Conservation (phyloP, 2,329 filamentous ascomycete species). For the Hypoxylon sp. region DNA sequence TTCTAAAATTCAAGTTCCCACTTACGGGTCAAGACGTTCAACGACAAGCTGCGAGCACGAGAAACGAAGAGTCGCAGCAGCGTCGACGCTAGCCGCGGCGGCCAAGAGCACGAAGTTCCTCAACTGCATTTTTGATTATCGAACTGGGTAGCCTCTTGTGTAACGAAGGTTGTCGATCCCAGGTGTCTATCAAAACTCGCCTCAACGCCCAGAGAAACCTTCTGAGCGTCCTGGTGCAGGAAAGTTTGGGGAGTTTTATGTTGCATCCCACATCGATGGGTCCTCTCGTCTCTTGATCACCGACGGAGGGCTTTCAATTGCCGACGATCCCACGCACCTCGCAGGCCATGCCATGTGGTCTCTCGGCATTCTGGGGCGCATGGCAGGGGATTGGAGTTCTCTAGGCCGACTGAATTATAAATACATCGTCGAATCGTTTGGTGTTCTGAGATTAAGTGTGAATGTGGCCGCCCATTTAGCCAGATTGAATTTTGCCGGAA, state of each 20-base stretch:
- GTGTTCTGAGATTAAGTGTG: slow-evolving; percentile 29
- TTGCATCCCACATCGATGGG: slow-evolving; percentile 22
- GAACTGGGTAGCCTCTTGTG: slow-evolving; percentile 9
- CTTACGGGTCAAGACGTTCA: slow-evolving; percentile 49
- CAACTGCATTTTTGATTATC: slow-evolving; percentile 42
- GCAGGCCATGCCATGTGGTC: slow-evolving; percentile 39
- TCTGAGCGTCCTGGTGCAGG: slow-evolving; percentile 5
- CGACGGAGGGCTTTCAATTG: slow-evolving; percentile 33
- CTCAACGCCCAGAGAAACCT: slow-evolving; percentile 17
- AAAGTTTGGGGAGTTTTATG: slow-evolving; percentile 30
- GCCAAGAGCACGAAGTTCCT: slow-evolving; percentile 39
- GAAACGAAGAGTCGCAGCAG: slow-evolving; percentile 48
- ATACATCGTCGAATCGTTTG: slow-evolving; percentile 34
- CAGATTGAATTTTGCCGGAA: slow-evolving; percentile 43
- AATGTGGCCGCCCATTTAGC: slow-evolving; percentile 36
- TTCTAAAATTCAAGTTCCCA: background rate
- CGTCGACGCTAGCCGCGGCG: slow-evolving; percentile 43
- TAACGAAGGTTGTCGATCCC: slow-evolving; percentile 16
- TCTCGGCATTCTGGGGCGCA: slow-evolving; percentile 27
- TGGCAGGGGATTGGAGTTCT: slow-evolving; percentile 19
- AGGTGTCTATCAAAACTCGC: slow-evolving; percentile 20
- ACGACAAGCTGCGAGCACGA: slow-evolving; percentile 50
- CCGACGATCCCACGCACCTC: slow-evolving; percentile 31
- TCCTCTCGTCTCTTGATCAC: slow-evolving; percentile 24
- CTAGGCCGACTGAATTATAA: slow-evolving; percentile 25